Evolutionary conservation across 2,329 filamentous ascomycete genomes (phyloP).

Genomic region (Fusarium stilboides): DNA sequence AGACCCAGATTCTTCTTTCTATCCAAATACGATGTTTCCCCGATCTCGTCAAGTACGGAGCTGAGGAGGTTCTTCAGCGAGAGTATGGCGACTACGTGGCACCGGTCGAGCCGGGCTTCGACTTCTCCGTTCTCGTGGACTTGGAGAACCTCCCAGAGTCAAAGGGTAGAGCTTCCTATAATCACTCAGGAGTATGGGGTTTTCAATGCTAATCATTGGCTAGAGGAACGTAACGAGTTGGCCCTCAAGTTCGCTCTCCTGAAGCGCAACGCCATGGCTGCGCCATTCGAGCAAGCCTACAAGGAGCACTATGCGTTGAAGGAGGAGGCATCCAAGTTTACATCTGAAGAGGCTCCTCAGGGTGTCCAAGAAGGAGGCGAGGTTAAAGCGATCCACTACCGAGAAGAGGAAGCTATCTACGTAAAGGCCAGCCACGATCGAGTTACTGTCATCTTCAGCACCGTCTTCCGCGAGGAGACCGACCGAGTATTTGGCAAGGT

Average conservation of each 20-base stretch:
- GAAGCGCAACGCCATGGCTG: conserved; percentile 99
- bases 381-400: conserved; percentile 97
- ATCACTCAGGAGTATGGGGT: not conserved
- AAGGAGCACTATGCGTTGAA: conserved; percentile 89
- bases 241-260: conserved; percentile 89
- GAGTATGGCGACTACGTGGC: conserved; percentile 97
- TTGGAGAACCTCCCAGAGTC: conserved; percentile 87
- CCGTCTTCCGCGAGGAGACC: conserved; percentile 97
- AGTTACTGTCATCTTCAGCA: conserved; percentile 99
- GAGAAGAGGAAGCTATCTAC: conserved; percentile 98
- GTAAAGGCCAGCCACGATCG: conserved; percentile 98
- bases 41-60: conserved; percentile 94
- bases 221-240: conserved; percentile 88
- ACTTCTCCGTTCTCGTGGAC: conserved; percentile 95
- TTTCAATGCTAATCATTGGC: conserved; percentile 34
- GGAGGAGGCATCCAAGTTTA: conserved; percentile 92
- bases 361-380: conserved; percentile 90
- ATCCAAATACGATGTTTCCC: conserved; percentile 95
- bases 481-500: conserved; percentile 98
- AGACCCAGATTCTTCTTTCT: conserved; percentile 94
- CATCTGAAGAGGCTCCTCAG: conserved; percentile 92
- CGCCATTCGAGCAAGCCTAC: conserved; percentile 97
- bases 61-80: conserved; percentile 89
- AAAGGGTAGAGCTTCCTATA: conserved; percentile 69
- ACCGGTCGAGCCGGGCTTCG: conserved; percentile 88